A percentile compares a stretch with the other conserved stretches of the same genome.
These are phyloP conservation scores for Cladosporium austrohemisphaericum DNA, from an alignment of 2,329 filamentous ascomycete genomes.

Conservation along the genomic window DNA sequence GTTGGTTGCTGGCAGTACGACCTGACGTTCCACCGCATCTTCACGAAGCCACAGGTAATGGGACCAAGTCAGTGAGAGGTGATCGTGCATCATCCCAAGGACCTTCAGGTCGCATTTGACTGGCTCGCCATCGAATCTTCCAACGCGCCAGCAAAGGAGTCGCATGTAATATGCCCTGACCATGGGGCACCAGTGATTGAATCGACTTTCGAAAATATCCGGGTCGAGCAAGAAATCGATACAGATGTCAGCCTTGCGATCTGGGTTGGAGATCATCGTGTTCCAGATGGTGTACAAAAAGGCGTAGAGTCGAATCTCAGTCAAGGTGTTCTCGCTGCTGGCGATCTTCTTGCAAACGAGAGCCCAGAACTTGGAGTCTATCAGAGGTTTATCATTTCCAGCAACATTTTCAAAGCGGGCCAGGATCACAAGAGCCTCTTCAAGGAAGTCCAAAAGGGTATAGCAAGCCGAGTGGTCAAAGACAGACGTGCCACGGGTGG, in stretches of 20 bases:
- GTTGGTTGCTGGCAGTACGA: conserved; percentile 64
- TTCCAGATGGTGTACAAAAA: conserved; percentile 81
- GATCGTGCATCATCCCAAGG: conserved; percentile 62
- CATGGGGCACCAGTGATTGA: conserved; percentile 96
- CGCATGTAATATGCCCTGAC: conserved; percentile 90
- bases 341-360: conserved; percentile 75
- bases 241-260: conserved; percentile 67
- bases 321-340: conserved; percentile 81
- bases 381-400: conserved; percentile 43
- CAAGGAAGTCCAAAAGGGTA: conserved; percentile 84
- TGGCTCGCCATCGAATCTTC: conserved; percentile 66
- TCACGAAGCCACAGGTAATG: conserved; percentile 74
- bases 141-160: conserved; percentile 83
- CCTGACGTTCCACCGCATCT: conserved; percentile 56
- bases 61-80: conserved; percentile 70
- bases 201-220: conserved; percentile 72
- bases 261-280: conserved; percentile 61
- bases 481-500: conserved; percentile 70
- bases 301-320: conserved; percentile 78
- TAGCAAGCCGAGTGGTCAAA: conserved; percentile 83
- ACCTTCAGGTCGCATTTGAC: conserved; percentile 49
- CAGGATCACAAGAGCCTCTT: conserved; percentile 70
- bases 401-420: conserved; percentile 55
- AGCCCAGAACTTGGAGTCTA: conserved; percentile 84
- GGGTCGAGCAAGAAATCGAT: conserved; percentile 71